Conservation (phyloP, 495 filamentous ascomycete species). For the Aspergillus incahuasiensis region DNA sequence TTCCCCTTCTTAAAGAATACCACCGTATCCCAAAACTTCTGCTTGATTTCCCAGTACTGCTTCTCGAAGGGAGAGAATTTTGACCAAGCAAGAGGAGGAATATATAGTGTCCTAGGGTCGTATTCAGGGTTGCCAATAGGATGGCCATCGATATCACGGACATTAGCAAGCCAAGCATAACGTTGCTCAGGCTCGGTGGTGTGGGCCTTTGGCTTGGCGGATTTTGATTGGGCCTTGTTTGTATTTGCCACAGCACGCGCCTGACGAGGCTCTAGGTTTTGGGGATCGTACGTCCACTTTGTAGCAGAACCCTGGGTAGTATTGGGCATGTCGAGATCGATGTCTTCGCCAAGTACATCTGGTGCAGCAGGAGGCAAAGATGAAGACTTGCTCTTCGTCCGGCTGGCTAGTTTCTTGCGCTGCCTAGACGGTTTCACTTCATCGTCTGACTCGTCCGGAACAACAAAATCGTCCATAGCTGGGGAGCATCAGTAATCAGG, state of each 20-base stretch:
- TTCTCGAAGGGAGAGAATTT: constrained; percentile 93
- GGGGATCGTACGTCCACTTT: constrained; percentile 82
- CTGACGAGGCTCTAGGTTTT: constrained; percentile 59
- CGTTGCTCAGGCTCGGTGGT: constrained; percentile 73
- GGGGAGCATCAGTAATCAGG: constrained; percentile 19
- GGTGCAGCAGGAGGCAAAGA: constrained; percentile 45
- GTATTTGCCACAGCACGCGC: constrained; percentile 40
- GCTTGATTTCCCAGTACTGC: constrained; percentile 99
- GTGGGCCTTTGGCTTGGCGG: constrained; percentile 70
- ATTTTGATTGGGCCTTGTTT: constrained; percentile 43
- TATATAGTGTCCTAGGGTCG: constrained; percentile 85
- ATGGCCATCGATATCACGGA: constrained; percentile 77
- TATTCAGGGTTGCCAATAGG: constrained; percentile 79
- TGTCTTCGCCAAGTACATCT: constrained; percentile 44
- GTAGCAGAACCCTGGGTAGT: constrained; percentile 67
- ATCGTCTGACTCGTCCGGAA: constrained; percentile 75
- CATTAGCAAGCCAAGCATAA: constrained; percentile 84
- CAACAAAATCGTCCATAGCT: constrained; percentile 85
- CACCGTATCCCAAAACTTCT: constrained; percentile 93
- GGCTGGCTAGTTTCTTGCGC: constrained; percentile 58
- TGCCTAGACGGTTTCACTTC: constrained; percentile 64
- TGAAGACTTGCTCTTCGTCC: constrained; percentile 51
- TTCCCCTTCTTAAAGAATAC: constrained; percentile 99
- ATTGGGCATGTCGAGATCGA: constrained; percentile 46
- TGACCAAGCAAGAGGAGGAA: constrained; percentile 70